Evolutionary conservation across 164 flowering plant genomes (phyloP).

Genomic region (Protea cynaroides): DNA sequence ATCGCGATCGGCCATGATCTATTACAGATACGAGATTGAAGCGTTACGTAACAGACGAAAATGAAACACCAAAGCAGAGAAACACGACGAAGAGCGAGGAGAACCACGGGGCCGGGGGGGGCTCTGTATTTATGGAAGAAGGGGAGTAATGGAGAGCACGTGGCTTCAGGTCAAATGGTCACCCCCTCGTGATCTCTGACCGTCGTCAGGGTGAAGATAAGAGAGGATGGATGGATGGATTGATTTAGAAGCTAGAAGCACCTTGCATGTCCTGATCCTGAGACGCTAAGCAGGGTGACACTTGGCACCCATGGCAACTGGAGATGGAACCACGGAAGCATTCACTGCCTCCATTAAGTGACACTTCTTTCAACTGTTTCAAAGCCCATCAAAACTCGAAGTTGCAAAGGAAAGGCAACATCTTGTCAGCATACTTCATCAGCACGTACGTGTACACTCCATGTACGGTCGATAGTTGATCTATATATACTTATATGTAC

Average conservation of each 20-base stretch:
- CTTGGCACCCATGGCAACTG: neutral
- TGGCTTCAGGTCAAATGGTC: neutral
- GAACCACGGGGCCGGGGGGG: neutral
- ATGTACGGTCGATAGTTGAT: no score
- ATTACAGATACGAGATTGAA: neutral
- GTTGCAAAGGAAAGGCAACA: no score
- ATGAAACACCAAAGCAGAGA: neutral
- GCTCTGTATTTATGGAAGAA: neutral
- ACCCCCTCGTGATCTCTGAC: constrained; percentile 9
- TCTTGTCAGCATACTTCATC: no score
- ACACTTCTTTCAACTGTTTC: no score
- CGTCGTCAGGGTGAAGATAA: constrained; percentile 7
- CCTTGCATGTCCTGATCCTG: neutral
- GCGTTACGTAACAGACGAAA: no score
- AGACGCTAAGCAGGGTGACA: neutral
- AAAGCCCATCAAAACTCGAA: no score
- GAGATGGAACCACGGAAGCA: neutral
- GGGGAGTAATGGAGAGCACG: neutral
- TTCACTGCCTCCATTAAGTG: no score
- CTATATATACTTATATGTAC: no score
- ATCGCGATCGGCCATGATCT: constrained; percentile 12
- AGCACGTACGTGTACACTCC: no score
- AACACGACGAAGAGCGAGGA: neutral
- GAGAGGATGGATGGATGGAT: neutral
- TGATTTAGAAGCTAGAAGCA: neutral